Evolutionary conservation across 441 rosid genomes (phyloP).

Genomic region (Populus trichocarpa): DNA sequence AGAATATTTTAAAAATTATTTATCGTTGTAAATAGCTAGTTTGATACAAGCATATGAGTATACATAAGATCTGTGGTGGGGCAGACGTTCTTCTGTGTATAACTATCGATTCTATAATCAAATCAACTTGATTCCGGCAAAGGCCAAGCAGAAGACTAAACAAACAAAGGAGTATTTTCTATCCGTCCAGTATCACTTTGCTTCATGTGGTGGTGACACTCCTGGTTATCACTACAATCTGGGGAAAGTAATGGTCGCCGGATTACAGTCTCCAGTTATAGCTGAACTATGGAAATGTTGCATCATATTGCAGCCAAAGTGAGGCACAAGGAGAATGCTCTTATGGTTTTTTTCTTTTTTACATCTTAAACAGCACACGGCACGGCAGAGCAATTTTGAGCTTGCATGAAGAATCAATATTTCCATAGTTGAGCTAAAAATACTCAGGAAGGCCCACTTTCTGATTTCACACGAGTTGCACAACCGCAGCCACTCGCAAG

Average conservation of each 20-base stretch:
- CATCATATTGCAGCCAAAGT: neutral
- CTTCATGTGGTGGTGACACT: neutral
- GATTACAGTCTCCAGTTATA: neutral
- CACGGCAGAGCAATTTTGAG: neutral
- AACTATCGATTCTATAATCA: neutral
- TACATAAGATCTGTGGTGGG: neutral
- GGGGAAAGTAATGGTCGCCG: neutral
- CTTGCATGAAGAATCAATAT: neutral
- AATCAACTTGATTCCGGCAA: neutral
- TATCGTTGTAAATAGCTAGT: neutral
- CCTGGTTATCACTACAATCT: neutral
- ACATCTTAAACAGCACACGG: neutral
- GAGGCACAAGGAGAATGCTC: neutral
- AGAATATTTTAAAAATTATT: too few relatives aligned
- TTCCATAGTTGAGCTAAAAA: neutral
- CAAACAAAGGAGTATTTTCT: neutral
- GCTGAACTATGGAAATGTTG: neutral
- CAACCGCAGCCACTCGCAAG: slow-evolving; percentile 78
- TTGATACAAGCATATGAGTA: neutral
- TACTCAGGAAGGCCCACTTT: neutral
- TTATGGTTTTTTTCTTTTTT: neutral
- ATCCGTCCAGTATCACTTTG: neutral
- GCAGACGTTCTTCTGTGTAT: neutral
- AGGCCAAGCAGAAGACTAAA: neutral
- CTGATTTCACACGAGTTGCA: slow-evolving; percentile 69